Base-by-base conservation (phyloP, 2,329 filamentous ascomycete genomes). In the Beauveria australis region DNA sequence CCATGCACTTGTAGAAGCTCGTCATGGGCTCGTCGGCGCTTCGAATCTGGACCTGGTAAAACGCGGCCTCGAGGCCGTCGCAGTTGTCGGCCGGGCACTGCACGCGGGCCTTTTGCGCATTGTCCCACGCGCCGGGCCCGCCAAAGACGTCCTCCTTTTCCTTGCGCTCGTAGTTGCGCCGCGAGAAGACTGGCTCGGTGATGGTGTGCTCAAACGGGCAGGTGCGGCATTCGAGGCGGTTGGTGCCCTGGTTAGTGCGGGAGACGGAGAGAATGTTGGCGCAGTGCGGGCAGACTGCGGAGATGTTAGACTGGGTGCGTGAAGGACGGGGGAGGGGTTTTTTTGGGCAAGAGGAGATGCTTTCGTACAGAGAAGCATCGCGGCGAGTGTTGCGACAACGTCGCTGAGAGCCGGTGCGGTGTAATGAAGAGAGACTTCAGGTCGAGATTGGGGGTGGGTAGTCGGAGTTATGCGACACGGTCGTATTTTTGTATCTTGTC, bases 1-100 rank as follows among this genome's bases (percentile, higher is more conserved):
- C 79, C 83, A 88, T 88, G 70, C 86, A 89, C 84, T 92, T 94
- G 77, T 88, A 95, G 76, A 97, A 97, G 63, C 87, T 93, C 66
- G 94, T 99, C 89, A 96, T 97, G 63, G 94, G 94, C 81, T 99
- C 94, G 77, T 99, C 94, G 57, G 94, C 94, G 79, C 91, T 96
- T 67, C 94, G 87, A 76, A 97, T 97, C 81, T 99, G 94, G 67
- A 97, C 86, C 80, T 96, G 91, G 79, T 92, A 96, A 79, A 93
- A 97, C 65, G 92, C 95, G 3, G 94, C 94, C 77, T 91, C 86
- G 63, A 85, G 82, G 64, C 91, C 91, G 70, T 89, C 82, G 79
- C 94, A 99, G 61, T 81, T 81, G 46, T 92, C 86, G 64, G 86
- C 86, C 28, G 89, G 86, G 74, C 94, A 99, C 81, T 94, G 90